These are phyloP conservation scores for Reticulascus tulasneorum DNA, from an alignment of 2,329 filamentous ascomycete genomes.

Conservation along the genomic window DNA sequence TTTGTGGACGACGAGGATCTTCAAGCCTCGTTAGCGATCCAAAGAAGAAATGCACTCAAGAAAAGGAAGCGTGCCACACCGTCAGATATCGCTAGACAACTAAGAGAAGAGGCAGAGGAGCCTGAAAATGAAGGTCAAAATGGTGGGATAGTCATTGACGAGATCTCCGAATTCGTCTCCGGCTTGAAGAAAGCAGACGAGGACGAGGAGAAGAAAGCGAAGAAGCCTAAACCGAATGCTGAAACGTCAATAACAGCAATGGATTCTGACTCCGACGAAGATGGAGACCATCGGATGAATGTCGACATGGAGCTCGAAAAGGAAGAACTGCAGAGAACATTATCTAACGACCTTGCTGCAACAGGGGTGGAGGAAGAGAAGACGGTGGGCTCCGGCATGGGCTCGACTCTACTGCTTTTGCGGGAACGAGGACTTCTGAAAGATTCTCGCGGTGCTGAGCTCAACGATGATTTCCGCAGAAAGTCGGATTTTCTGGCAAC, in stretches of 20 bases:
- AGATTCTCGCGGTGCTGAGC: conserved; percentile 55
- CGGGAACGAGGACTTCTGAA: conserved; percentile 80
- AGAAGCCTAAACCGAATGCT: conserved; percentile 34
- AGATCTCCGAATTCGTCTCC: conserved; percentile 91
- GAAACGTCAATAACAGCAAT: conserved; percentile 39
- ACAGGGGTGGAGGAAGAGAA: conserved; percentile 84
- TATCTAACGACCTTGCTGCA: conserved; percentile 49
- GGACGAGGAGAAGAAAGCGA: conserved; percentile 51
- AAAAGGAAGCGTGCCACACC: conserved; percentile 85
- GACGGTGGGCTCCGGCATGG: conserved; percentile 72
- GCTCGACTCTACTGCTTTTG: conserved; percentile 76
- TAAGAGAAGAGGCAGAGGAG: conserved; percentile 61
- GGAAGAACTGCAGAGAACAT: conserved; percentile 37
- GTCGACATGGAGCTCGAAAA: conserved; percentile 14
- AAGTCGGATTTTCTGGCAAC: conserved; percentile 77
- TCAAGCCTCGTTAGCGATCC: conserved; percentile 78
- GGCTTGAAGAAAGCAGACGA: conserved; percentile 69
- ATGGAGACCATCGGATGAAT: conserved; percentile 30
- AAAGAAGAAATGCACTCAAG: conserved; percentile 79
- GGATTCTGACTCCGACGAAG: conserved; percentile 35
- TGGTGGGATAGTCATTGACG: conserved; percentile 82
- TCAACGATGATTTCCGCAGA: conserved; percentile 65
- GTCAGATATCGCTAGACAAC: conserved; percentile 79
- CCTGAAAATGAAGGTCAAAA: conserved; percentile 41
- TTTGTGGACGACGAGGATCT: conserved; percentile 92